Base-by-base conservation (phyloP, 2,329 filamentous ascomycete genomes). In the Penicillium verrucosum region DNA sequence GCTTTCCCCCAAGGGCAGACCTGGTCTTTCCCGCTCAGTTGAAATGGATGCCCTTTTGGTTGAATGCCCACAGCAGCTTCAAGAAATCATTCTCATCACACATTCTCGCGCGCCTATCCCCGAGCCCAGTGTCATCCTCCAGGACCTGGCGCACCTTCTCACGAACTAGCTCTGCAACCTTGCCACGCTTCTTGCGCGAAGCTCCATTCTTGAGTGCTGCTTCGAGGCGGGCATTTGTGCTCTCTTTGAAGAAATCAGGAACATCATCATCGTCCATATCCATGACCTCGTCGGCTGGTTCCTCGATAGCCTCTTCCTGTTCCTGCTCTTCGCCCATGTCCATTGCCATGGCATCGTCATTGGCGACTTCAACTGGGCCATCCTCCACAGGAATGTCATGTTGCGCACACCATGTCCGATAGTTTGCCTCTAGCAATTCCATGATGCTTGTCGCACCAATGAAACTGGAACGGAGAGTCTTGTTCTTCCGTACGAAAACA, bases 61-160 rank as follows among this genome's bases (percentile, higher is more conserved):
- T 96, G 75, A 97, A 96, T 2, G 89, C 88, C 73, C 82, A 85
- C 60, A 96, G 76, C 62, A 97, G 74, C 65, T 87, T 87, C 71
- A 99, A 76, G 70, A 97, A 97, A 68, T 96, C 92, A 51, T 89
- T 92, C 77, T 97, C 91, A 69, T 97, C 92, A 69, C 92, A 95
- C 79, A 94, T 87, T 59, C 90, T 83, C 11, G 92, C 85, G 62
- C 93, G 82, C 77, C 89, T 90, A 59, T 96, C 90, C 3, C 87
- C 88, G 52, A 97, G 80, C 46, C 86, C 83, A 0, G 92, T 96
- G 55, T 88, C 86, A 61, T 88, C 85, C 70, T 93, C 88, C 21
- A 97, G 80, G 21, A 97, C 91, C 70, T 88, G 90, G 67, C 88
- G 82, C 43, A 97, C 88, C 78, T 97, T 97, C 67, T 89, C 84